phyloP scores from a whole-genome alignment of 2,329 filamentous ascomycete species.

The Penicillium sp. region DNA sequence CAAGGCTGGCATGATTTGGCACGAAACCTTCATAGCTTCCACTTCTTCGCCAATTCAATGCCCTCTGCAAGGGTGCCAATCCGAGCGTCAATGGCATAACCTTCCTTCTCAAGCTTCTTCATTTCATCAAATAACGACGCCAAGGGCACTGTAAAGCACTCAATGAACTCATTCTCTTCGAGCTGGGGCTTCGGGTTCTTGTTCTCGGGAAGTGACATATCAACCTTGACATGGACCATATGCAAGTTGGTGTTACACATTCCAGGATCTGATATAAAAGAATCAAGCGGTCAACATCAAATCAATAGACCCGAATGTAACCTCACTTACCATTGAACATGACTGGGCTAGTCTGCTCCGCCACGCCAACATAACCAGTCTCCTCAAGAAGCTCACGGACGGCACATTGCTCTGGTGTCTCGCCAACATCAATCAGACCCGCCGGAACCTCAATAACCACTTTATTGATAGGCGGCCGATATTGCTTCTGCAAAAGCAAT shows the following conservation, averaged over 20 bases:
- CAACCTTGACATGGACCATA: slow-evolving; percentile 70
- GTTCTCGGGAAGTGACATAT: slow-evolving; percentile 70
- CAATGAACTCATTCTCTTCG: slow-evolving; percentile 81
- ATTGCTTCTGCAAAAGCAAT: slow-evolving; percentile 60
- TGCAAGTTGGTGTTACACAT: slow-evolving; percentile 54
- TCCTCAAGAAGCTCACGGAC: slow-evolving; percentile 64
- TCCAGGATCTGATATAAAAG: slow-evolving; percentile 43
- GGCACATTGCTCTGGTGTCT: slow-evolving; percentile 58
- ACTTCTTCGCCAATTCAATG: slow-evolving; percentile 68
- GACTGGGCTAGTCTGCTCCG: slow-evolving; percentile 43
- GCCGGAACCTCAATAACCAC: slow-evolving; percentile 63
- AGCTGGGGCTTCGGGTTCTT: slow-evolving; percentile 68
- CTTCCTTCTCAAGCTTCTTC: slow-evolving; percentile 66
- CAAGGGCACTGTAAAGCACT: slow-evolving; percentile 71
- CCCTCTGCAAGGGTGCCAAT: slow-evolving; percentile 78
- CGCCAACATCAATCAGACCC: slow-evolving; percentile 60
- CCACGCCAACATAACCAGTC: slow-evolving; percentile 61
- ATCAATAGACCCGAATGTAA: not conserved
- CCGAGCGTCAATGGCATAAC: slow-evolving; percentile 77
- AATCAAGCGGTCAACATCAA: not conserved
- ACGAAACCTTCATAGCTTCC: slow-evolving; percentile 21
- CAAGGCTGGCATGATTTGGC: no score
- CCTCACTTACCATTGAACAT: slow-evolving; percentile 46
- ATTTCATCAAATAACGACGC: slow-evolving; percentile 66
- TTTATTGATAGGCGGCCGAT: slow-evolving; percentile 61